Base-by-base conservation (phyloP, 208 protist genomes). In the Angomonas deanei region DNA sequence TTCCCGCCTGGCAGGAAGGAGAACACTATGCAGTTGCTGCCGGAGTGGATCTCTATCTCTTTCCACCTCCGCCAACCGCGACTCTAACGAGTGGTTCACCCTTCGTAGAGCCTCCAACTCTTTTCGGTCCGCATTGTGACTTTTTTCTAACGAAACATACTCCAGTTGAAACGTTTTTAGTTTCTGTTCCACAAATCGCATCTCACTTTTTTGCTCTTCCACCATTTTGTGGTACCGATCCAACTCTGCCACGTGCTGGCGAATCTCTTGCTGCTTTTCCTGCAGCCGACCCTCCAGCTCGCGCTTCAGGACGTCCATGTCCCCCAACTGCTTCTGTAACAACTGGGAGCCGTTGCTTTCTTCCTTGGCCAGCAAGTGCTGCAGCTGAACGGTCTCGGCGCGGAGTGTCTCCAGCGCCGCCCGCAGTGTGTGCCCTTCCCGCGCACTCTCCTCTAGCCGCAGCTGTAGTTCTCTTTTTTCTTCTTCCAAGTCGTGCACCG, bases 31-130 rank as follows among this genome's bases (percentile, higher is more conserved):
- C 46, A 93, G 69, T 49, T 87, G 87, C 61, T 88, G 83, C 17
- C 87, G 80, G 61, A 93, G 64, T 36, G 84, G 83, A 10, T 87
- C 84, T 2, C 84, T 74, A 27, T 91, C 87, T 4, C 70, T 59
- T 68, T 93, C 83, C 24, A 88, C 71, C 28, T 86, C 78, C 15
- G 66, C 50, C n/a, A 93, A 70, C 8, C 87, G 83, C 13, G 36
- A 56, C 60, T 90, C 84, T 32, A 93, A 58, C n/a, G 72, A 75
- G 15, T 61, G 67, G 55, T 93, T 93, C n/a, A 82, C 74, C 23
- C 69, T 67, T 0, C 76, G 83, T 31, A 93, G 61, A 3, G 84
- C 80, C 23, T 70, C 70, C 57, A 81, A 61, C 58, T 93, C 79
- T 32, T 74, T 56, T 15, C 52, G 52, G 61, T 80, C 80, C 21